Percentiles rank a stretch among this genome's conserved stretches.
phyloP scores from a whole-genome alignment of 179 eudicot species.

The Beta macrorhiza region DNA sequence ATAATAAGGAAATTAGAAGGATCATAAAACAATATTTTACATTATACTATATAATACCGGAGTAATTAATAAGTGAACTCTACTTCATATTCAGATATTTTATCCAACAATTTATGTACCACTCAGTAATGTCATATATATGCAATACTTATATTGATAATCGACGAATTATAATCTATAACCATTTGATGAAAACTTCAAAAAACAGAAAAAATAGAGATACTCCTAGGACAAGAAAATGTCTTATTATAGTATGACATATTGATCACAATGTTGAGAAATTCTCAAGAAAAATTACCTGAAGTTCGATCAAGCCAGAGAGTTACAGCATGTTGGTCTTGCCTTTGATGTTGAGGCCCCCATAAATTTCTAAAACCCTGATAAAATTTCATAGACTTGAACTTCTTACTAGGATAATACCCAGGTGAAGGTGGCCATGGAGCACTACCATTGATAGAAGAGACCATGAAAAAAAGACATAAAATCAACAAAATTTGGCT shows the following conservation, averaged over 20 bases:
- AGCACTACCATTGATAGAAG: neutral
- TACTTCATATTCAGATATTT: too few relatives aligned
- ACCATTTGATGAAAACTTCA: too few relatives aligned
- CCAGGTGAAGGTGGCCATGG: conserved; percentile 82
- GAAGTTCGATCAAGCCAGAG: conserved; percentile 43
- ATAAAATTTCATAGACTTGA: conserved; percentile 42
- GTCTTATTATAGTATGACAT: too few relatives aligned
- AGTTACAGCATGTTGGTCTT: conserved; percentile 40
- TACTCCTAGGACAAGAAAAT: neutral
- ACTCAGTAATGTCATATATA: too few relatives aligned
- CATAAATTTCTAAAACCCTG: conserved; percentile 60
- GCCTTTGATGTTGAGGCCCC: conserved; percentile 83
- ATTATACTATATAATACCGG: neutral
- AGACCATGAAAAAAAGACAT: neutral
- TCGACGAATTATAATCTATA: too few relatives aligned
- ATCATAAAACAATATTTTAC: too few relatives aligned
- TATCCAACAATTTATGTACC: too few relatives aligned
- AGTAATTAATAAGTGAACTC: too few relatives aligned
- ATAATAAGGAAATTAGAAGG: neutral
- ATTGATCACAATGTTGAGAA: too few relatives aligned
- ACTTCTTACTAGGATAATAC: conserved; percentile 59
- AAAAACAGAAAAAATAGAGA: too few relatives aligned
- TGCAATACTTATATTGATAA: too few relatives aligned
- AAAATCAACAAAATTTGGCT: neutral
- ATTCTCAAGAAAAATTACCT: conserved; percentile 35